Percentiles rank a stretch among this genome's conserved stretches.
These are phyloP conservation scores for Solanum piurae DNA, from an alignment of 257 asterid species.

Conservation along the genomic window DNA sequence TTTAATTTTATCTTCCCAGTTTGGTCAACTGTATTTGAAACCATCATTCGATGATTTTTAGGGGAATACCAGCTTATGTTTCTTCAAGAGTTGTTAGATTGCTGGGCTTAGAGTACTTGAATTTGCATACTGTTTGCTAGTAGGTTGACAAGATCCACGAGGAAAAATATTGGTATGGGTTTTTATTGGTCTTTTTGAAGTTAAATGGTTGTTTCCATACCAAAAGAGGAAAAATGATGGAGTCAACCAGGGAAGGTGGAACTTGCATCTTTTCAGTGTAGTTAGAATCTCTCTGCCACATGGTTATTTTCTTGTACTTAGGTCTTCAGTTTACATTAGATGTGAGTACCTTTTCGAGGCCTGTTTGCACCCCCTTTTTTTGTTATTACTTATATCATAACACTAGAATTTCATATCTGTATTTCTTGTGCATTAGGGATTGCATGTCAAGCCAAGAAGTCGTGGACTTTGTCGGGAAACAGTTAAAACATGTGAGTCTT, in stretches of 20 bases:
- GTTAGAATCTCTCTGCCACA: neutral
- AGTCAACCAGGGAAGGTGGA: neutral
- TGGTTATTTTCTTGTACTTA: neutral
- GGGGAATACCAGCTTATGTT: neutral
- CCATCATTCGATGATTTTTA: neutral
- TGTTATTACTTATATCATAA: neutral
- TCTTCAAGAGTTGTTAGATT: neutral
- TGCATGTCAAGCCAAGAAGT: constrained; percentile 89
- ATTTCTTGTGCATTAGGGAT: constrained; percentile 48
- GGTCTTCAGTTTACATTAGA: neutral
- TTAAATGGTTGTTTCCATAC: neutral
- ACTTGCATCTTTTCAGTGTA: neutral
- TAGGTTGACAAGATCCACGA: neutral
- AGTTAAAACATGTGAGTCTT: constrained; percentile 42
- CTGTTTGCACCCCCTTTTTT: neutral
- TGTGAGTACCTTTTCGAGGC: neutral
- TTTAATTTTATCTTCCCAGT: constrained; percentile 1
- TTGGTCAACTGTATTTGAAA: neutral
- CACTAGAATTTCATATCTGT: neutral
- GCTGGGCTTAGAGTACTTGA: neutral
- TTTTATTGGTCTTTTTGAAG: neutral
- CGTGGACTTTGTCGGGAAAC: constrained; percentile 61
- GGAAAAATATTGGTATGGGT: neutral
- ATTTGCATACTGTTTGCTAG: neutral
- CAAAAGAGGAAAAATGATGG: neutral